phyloP scores from a whole-genome alignment of 805 yeast species.

The Kuraishia piskuri region DNA sequence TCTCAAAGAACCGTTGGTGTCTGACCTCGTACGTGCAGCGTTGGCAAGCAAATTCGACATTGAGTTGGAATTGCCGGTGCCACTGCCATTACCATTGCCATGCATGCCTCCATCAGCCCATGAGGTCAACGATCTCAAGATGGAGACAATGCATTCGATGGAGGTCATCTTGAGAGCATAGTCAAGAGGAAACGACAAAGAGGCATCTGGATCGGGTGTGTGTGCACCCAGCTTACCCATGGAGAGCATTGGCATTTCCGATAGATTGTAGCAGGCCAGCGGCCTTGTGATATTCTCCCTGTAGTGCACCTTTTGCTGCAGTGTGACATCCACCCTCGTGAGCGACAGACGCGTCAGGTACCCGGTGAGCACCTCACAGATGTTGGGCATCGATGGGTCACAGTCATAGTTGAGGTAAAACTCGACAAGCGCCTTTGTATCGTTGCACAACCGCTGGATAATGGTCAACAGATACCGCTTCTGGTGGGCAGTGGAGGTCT shows the following conservation, averaged over 20 bases:
- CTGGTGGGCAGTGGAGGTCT: conserved; percentile 87
- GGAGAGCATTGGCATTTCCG: conserved; percentile 69
- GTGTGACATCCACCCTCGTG: conserved; percentile 62
- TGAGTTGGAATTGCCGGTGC: neutral
- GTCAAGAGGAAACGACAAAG: conserved; percentile 57
- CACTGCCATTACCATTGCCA: neutral
- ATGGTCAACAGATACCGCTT: conserved; percentile 77
- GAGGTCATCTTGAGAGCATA: conserved; percentile 80
- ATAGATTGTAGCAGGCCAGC: conserved; percentile 64
- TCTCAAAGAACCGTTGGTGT: conserved; percentile 14
- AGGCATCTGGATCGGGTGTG: conserved; percentile 47
- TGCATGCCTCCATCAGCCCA: conserved; percentile 39
- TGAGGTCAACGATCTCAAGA: conserved; percentile 68
- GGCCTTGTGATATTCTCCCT: conserved; percentile 43
- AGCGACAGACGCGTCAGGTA: conserved; percentile 67
- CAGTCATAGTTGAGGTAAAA: conserved; percentile 94
- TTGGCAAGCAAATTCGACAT: conserved; percentile 4
- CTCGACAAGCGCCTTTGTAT: conserved; percentile 87
- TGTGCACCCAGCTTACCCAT: conserved; percentile 53
- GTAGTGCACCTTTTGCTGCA: conserved; percentile 52
- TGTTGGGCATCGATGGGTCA: conserved; percentile 70
- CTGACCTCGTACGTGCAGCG: conserved; percentile 18
- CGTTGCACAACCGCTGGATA: conserved; percentile 75
- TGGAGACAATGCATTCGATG: conserved; percentile 70
- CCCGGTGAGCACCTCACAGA: conserved; percentile 77